A percentile compares a stretch with the other conserved stretches of the same genome.
Conservation (phyloP, 176 grass and related monocot species). For the Oryza officinalis region DNA sequence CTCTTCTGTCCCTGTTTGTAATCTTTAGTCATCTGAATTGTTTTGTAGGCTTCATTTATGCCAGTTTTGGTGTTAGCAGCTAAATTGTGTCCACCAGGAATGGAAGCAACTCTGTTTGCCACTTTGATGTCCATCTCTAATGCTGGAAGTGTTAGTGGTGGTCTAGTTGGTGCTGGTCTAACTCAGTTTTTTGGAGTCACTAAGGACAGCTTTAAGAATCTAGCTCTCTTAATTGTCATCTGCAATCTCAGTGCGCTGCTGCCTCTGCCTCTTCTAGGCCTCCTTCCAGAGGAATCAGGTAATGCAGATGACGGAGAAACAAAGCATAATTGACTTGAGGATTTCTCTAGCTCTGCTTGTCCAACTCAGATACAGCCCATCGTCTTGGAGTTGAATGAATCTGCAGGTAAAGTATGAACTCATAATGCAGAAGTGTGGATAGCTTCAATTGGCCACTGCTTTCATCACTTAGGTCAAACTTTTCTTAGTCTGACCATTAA, state of each 20-base stretch:
- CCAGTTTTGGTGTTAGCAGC: conserved; percentile 96
- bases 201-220: conserved; percentile 78
- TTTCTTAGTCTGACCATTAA: background rate
- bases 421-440: background rate
- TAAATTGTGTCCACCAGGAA: conserved; percentile 85
- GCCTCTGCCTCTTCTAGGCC: conserved; percentile 79
- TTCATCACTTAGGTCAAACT: background rate
- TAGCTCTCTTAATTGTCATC: conserved; percentile 71
- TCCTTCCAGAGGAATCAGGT: conserved; percentile 69
- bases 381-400: conserved; percentile 4
- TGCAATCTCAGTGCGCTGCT: conserved; percentile 95
- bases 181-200: conserved; percentile 87
- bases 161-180: conserved; percentile 84
- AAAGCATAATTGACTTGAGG: conserved; percentile 39
- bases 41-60: conserved; percentile 96
- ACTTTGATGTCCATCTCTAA: conserved; percentile 99
- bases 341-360: background rate
- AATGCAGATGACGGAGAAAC: conserved; percentile 42
- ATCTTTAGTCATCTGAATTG: conserved; percentile 25
- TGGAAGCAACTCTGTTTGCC: conserved; percentile 97
- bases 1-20: conserved; percentile 26
- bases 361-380: background rate
- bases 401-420: conserved; percentile 13
- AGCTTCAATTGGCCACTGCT: background rate
- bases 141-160: conserved; percentile 85